Conservation (phyloP, 495 filamentous ascomycete species). For the Xanthoparmelia taractica region DNA sequence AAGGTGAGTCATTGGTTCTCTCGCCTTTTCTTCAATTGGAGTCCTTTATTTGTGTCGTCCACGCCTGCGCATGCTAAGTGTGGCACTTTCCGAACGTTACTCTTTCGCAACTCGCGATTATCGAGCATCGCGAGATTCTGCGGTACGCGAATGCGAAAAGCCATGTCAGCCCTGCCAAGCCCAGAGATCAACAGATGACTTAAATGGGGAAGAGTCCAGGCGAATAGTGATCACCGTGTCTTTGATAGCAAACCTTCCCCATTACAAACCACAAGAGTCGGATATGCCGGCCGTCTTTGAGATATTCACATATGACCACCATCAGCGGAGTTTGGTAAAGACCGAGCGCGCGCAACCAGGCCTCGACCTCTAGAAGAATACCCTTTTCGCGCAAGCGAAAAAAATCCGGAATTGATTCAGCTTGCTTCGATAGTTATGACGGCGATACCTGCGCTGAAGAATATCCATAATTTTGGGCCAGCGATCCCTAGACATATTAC, state of each 20-base stretch:
- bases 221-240: neutral
- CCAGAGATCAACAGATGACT: slow-evolving; percentile 1
- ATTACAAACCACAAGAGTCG: neutral
- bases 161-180: neutral
- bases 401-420: neutral
- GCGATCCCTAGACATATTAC: neutral
- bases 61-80: neutral
- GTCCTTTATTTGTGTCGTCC: neutral
- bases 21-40: neutral
- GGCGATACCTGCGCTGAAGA: neutral
- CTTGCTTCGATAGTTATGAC: neutral
- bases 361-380: neutral
- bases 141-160: neutral
- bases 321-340: neutral
- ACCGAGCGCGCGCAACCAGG: neutral
- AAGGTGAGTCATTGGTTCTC: neutral
- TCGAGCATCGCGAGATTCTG: neutral
- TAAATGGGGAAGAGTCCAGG: neutral
- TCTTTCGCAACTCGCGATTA: neutral
- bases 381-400: neutral
- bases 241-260: neutral
- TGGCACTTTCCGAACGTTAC: neutral
- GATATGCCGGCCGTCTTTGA: neutral
- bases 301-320: neutral
- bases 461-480: neutral